A percentile compares a stretch with the other conserved stretches of the same genome.
phyloP scores from a whole-genome alignment of 352 stramenopile genomes.

The Phytophthora boehmeriae region DNA sequence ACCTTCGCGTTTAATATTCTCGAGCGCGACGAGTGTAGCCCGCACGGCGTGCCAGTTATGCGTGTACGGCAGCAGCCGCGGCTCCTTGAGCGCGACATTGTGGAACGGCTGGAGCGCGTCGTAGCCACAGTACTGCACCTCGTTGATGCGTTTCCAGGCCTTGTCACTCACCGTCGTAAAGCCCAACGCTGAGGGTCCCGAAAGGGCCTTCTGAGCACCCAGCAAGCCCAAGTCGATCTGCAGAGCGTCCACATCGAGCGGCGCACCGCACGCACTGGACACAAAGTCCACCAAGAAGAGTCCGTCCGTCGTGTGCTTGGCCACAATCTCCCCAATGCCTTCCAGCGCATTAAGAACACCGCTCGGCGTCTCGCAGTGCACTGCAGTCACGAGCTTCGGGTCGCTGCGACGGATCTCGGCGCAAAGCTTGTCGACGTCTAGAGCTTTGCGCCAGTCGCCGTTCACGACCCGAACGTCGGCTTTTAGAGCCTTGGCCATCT shows the following conservation, averaged over 20 bases:
- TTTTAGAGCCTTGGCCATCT: slow-evolving; percentile 47
- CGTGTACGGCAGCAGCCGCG: slow-evolving; percentile 53
- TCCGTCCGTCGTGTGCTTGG: slow-evolving; percentile 48
- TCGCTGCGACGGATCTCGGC: slow-evolving; percentile 44
- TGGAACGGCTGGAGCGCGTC: slow-evolving; percentile 57
- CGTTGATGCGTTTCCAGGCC: slow-evolving; percentile 50
- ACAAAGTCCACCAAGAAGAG: slow-evolving; percentile 67
- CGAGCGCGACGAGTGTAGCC: slow-evolving; percentile 41
- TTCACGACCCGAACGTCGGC: slow-evolving; percentile 47
- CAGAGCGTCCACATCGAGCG: slow-evolving; percentile 44
- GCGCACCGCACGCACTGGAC: slow-evolving; percentile 46
- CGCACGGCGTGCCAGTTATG: slow-evolving; percentile 66
- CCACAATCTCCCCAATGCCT: slow-evolving; percentile 46
- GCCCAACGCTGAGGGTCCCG: slow-evolving; percentile 43
- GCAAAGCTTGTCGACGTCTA: slow-evolving; percentile 43
- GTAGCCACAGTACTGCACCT: slow-evolving; percentile 51
- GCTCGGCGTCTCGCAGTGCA: slow-evolving; percentile 63
- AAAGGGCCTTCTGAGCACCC: slow-evolving; percentile 54
- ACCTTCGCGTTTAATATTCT: slow-evolving; percentile 42
- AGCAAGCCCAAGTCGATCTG: slow-evolving; percentile 56
- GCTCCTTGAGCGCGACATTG: slow-evolving; percentile 31
- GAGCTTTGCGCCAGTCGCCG: slow-evolving; percentile 44
- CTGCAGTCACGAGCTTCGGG: slow-evolving; percentile 55
- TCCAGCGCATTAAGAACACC: slow-evolving; percentile 50
- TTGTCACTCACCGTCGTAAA: slow-evolving; percentile 59